These are phyloP conservation scores for Colletotrichum cordylinicola DNA, from an alignment of 2,329 filamentous ascomycete species.

Conservation along the genomic window DNA sequence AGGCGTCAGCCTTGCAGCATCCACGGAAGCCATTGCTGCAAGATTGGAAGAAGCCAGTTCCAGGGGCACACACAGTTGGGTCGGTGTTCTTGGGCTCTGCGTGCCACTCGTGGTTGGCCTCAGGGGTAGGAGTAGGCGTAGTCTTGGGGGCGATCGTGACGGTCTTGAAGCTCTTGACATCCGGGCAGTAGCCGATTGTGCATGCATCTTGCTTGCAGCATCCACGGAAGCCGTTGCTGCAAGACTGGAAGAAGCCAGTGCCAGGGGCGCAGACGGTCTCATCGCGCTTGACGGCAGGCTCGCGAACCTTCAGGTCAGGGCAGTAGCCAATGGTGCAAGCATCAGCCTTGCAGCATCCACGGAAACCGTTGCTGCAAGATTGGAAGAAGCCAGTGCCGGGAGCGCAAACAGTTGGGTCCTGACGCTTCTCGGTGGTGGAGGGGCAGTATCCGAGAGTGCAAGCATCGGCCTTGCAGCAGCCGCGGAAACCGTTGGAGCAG, in stretches of 20 bases:
- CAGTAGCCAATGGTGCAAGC: conserved; percentile 10
- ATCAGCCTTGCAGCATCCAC: conserved; percentile 10
- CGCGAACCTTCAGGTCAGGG: not conserved
- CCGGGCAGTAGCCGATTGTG: conserved; percentile 10
- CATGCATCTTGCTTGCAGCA: conserved; percentile 16
- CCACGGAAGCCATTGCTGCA: conserved; percentile 19
- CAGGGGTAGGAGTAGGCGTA: not conserved
- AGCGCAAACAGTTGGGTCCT: no score
- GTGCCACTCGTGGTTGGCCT: not conserved
- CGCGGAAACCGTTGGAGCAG: not conserved
- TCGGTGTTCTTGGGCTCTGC: not conserved
- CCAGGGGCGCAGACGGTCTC: conserved; percentile 3
- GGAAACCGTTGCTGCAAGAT: conserved; percentile 2
- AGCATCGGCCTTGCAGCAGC: conserved; percentile 16
- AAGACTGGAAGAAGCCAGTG: conserved; percentile 14
- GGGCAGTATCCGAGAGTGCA: no score
- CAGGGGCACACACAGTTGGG: conserved; percentile 8
- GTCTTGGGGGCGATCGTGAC: not conserved
- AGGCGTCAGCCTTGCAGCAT: conserved; percentile 15
- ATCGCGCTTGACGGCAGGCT: not conserved
- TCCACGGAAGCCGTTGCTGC: conserved; percentile 8
- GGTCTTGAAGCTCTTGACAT: conserved; percentile 6
- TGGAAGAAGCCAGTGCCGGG: conserved; percentile 19
- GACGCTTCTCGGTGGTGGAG: no score
- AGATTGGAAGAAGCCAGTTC: conserved; percentile 15